Conservation (phyloP, 2,329 filamentous ascomycete species). For the Pestalotiopsis sp. region DNA sequence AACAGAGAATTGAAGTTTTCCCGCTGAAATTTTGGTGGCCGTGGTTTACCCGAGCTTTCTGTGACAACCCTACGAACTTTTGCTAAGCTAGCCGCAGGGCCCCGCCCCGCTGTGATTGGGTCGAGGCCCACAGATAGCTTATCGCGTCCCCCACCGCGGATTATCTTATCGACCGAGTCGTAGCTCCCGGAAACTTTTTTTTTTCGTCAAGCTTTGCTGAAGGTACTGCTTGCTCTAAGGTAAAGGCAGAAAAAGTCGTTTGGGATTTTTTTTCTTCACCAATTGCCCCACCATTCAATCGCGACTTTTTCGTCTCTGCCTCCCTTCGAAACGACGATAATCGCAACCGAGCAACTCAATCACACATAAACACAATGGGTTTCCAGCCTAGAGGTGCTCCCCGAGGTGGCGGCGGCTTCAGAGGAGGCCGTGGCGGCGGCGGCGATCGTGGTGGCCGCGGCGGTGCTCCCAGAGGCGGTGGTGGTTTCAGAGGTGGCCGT, state of each 20-base stretch:
- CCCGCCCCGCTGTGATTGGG: conserved; percentile 7
- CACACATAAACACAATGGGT: conserved; percentile 35
- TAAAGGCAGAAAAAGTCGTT: neutral
- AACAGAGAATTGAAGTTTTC: conserved; percentile 37
- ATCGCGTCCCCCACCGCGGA: conserved; percentile 6
- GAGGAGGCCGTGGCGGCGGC: conserved; percentile 33
- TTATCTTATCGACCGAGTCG: conserved; percentile 13
- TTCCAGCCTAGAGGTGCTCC: conserved; percentile 42
- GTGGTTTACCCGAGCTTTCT: conserved; percentile 12
- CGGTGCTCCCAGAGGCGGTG: conserved; percentile 41
- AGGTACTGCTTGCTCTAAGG: neutral
- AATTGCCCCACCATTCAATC: conserved; percentile 15
- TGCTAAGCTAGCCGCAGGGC: neutral
- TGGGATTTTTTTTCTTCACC: conserved; percentile 11
- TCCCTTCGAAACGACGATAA: neutral
- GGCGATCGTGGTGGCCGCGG: conserved; percentile 32
- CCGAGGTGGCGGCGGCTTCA: conserved; percentile 37
- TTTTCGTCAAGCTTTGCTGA: conserved; percentile 10
- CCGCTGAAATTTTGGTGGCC: conserved; percentile 34
- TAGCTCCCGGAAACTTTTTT: conserved; percentile 15
- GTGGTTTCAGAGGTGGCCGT: conserved; percentile 34
- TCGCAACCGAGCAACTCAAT: neutral
- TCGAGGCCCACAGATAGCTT: neutral
- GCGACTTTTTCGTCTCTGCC: neutral
- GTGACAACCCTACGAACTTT: conserved; percentile 14